Conservation (phyloP, 306 rosid species). For the Oemleria cerasiformis region DNA sequence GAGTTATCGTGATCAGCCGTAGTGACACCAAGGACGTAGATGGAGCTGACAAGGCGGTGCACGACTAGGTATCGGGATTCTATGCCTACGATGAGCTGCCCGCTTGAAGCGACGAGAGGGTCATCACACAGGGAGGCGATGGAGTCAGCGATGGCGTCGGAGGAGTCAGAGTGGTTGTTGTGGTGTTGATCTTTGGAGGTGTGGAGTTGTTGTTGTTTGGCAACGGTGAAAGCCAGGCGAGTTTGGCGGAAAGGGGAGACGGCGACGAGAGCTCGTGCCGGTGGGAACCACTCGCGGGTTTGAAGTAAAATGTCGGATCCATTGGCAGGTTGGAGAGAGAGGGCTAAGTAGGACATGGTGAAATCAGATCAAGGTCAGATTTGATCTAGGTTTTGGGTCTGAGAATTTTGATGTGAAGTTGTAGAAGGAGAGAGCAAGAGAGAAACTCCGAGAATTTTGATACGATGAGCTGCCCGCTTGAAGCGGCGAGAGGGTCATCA, state of each 20-base stretch:
- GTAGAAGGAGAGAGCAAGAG: not conserved
- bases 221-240: conserved; percentile 54
- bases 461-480: too few species aligned
- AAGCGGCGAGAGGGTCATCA: too few species aligned
- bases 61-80: conserved; percentile 90
- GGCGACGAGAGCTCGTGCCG: conserved; percentile 83
- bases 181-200: conserved; percentile 4
- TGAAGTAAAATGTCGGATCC: conserved; percentile 89
- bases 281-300: conserved; percentile 96
- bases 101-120: conserved; percentile 33
- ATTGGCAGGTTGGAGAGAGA: conserved; percentile 48
- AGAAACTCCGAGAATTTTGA: not conserved
- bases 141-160: conserved; percentile 45
- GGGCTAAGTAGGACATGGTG: conserved; percentile 79
- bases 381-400: not conserved
- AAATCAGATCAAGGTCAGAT: conserved; percentile 12
- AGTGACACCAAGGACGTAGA: conserved; percentile 87
- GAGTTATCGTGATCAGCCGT: conserved; percentile 80
- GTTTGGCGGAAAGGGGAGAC: conserved; percentile 87
- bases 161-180: conserved; percentile 22
- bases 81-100: conserved; percentile 34
- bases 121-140: conserved; percentile 76
- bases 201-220: conserved; percentile 32
- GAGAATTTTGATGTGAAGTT: not conserved
- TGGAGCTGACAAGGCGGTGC: conserved; percentile 81